These are phyloP conservation scores for Basidiobolus heterosporus DNA, from an alignment of 371 early-diverging fungal genomes.

Conservation along the genomic window DNA sequence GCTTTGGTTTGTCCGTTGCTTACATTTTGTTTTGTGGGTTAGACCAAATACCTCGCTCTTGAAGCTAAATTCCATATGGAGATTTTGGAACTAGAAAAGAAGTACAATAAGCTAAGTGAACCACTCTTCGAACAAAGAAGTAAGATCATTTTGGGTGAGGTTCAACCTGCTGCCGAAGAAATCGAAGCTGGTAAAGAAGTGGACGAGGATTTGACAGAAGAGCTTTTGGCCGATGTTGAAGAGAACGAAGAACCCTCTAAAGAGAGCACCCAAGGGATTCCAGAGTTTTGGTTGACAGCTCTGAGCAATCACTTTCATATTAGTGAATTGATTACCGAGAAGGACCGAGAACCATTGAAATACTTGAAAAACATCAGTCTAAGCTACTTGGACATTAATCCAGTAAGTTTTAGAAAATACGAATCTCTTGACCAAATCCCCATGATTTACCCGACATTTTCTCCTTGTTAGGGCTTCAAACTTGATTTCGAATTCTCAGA, in stretches of 20 bases:
- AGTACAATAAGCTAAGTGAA: slow-evolving; percentile 60
- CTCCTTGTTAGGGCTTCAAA: slow-evolving; percentile 46
- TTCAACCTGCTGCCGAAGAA: slow-evolving; percentile 79
- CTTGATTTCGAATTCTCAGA: slow-evolving; percentile 78
- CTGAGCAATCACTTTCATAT: slow-evolving; percentile 71
- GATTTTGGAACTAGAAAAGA: slow-evolving; percentile 81
- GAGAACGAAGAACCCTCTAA: slow-evolving; percentile 6
- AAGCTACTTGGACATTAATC: slow-evolving; percentile 59
- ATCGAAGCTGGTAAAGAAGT: slow-evolving; percentile 41
- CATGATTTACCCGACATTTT: too few relatives aligned
- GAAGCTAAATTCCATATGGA: slow-evolving; percentile 76
- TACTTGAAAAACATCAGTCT: slow-evolving; percentile 69
- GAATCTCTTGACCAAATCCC: too few relatives aligned
- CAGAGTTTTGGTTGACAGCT: slow-evolving; percentile 86
- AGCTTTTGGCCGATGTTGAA: slow-evolving; percentile 3
- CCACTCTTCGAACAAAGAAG: slow-evolving; percentile 50
- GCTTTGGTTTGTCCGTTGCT: too few relatives aligned
- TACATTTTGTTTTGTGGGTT: not conserved
- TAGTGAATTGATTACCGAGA: slow-evolving; percentile 65
- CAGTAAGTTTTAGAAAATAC: slow-evolving; percentile 3
- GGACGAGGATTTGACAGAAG: slow-evolving; percentile 27
- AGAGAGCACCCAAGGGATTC: slow-evolving; percentile 33
- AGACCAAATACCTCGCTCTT: slow-evolving; percentile 54
- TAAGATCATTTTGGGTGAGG: slow-evolving; percentile 47
- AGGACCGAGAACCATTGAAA: slow-evolving; percentile 72